These are phyloP conservation scores for Colletotrichum gloeosporioides DNA, from an alignment of 2,329 filamentous ascomycete genomes.

Conservation along the genomic window DNA sequence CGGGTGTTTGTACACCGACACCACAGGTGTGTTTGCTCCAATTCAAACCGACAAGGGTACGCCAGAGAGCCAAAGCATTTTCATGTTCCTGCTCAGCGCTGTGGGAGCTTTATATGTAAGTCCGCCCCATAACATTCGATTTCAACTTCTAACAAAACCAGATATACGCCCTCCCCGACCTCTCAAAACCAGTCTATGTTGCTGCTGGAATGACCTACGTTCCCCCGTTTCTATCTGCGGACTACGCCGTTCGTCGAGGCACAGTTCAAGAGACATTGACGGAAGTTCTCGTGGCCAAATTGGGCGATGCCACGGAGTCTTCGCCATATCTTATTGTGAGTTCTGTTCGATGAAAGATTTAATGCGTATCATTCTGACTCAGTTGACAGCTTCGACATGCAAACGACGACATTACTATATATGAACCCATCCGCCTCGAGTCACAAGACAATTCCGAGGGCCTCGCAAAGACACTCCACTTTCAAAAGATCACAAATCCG, in stretches of 20 bases:
- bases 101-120: constrained; percentile 78
- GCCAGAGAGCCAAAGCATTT: constrained; percentile 54
- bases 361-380: background rate
- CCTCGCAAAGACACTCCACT: constrained; percentile 68
- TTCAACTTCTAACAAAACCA: constrained; percentile 36
- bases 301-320: constrained; percentile 75
- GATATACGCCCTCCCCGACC: constrained; percentile 78
- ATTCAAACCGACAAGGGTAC: constrained; percentile 41
- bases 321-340: constrained; percentile 84
- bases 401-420: constrained; percentile 84
- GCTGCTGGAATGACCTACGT: constrained; percentile 81
- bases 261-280: constrained; percentile 75
- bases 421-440: constrained; percentile 74
- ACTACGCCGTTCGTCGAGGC: constrained; percentile 73
- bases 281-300: constrained; percentile 83
- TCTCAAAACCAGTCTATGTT: constrained; percentile 74
- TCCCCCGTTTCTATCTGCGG: constrained; percentile 75
- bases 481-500: constrained; percentile 76
- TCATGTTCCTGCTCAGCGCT: constrained; percentile 79
- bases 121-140: constrained; percentile 22
- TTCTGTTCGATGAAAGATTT: background rate
- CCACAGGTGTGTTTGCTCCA: constrained; percentile 57
- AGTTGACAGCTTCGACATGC: constrained; percentile 72
- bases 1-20: constrained; percentile 82
- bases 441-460: constrained; percentile 39